A percentile compares a stretch with the other conserved stretches of the same genome.
Evolutionary conservation across 2,329 filamentous ascomycete species (phyloP).

Genomic region (Neonectria neomacrospora): DNA sequence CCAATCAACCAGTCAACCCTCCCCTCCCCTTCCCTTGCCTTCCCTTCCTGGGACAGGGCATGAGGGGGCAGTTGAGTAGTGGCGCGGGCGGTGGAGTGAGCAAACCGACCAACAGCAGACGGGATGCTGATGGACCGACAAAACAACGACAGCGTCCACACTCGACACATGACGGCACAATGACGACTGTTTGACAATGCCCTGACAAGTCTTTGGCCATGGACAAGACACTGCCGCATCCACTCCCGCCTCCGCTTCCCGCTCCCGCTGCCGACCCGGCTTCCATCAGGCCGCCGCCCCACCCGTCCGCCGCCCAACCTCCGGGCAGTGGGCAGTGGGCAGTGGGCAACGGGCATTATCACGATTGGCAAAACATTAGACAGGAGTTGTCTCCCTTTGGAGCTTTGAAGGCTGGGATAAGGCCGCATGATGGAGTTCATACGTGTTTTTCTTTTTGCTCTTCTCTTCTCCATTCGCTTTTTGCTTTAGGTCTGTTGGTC

Average conservation of each 20-base stretch:
- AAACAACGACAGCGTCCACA: too few relatives aligned
- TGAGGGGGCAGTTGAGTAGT: neutral
- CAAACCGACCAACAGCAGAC: neutral
- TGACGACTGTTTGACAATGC: neutral
- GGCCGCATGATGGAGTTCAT: slow-evolving; percentile 18
- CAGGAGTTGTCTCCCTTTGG: slow-evolving; percentile 16
- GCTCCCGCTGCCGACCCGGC: neutral
- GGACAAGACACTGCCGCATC: neutral
- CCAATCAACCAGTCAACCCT: neutral
- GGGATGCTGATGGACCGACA: too few relatives aligned
- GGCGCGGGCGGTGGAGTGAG: slow-evolving; percentile 9
- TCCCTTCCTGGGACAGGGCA: too few relatives aligned
- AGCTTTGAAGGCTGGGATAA: slow-evolving; percentile 20
- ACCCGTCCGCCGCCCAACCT: neutral
- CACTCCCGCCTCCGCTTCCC: neutral
- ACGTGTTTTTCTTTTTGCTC: slow-evolving; percentile 11
- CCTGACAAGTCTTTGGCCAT: neutral
- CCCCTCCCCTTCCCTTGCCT: too few relatives aligned
- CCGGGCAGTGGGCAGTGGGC: neutral
- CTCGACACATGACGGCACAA: neutral
- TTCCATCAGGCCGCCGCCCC: neutral
- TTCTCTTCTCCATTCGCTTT: slow-evolving; percentile 13
- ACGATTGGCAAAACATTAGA: slow-evolving; percentile 8
- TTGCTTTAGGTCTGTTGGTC: neutral
- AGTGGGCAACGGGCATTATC: neutral